Evolutionary conservation across 2,329 filamentous ascomycete genomes (phyloP), one percentile per base, ranked within the genome.

Genomic region (Tolypocladium nubicola): DNA sequence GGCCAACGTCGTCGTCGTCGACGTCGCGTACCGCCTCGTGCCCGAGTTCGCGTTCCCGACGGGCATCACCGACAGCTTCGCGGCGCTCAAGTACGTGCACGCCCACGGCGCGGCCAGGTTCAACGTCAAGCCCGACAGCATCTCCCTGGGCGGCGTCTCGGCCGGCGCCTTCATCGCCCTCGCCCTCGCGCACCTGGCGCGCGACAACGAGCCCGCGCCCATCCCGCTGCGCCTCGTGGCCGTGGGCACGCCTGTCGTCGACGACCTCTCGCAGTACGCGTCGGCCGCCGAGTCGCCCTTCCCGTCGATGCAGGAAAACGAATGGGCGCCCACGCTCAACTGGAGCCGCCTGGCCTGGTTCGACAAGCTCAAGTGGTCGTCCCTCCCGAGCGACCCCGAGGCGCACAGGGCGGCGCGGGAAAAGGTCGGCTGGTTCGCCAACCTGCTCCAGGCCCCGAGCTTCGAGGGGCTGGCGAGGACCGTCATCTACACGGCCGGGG

Each of bases 11-110:
- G 71, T 70, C 16, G 76, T 81, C 35, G 70, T 82, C 56, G 76
- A 79, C 61, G 74, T 81, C 13, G 77, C 66, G n/a, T 82, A 81
- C 62, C 73, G 79, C 5, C 72, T 80, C 1, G 75, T 79, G 0
- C 79, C 79, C 10, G 78, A 81, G 63, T 64, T 73, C 60, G 66
- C 74, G 6, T 80, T 78, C 58, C 79, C 79, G n/a, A 71, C 72
- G 16, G 70, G 69, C 37, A 71, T 77, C 21, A 71, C 76, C n/a
- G 79, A 82, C 66, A 74, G 73, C 54, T 80, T 76, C 64, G 73
- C 72, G 8, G 75, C 73, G 2, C 62, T 80, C 39, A 66, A 72
- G 57, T 71, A 75, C 62, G 65, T 76, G 37, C 65, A 71, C 58
- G 57, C 63, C 13, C 62, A 70, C 11, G 73, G 72, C 21, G 65